phyloP scores from a whole-genome alignment of 768 basidiomycete genomes.

The Amanita molliuscula region DNA sequence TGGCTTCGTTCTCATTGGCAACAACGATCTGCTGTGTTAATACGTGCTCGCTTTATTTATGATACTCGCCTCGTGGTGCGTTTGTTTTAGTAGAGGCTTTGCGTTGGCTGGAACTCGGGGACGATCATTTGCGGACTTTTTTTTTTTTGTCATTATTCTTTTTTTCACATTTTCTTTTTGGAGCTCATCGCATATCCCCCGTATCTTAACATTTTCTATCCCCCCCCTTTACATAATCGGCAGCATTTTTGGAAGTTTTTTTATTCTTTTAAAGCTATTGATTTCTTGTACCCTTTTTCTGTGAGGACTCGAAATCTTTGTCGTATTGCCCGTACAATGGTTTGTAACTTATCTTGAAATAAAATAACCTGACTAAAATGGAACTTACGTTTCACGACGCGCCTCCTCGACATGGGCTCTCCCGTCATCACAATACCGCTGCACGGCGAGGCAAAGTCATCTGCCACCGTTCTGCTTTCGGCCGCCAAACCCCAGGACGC shows the following conservation, averaged over 20 bases:
- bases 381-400: background rate
- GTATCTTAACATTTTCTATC: background rate
- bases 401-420: background rate
- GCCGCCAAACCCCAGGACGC: slow-evolving; percentile 13
- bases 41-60: background rate
- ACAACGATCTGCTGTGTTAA: background rate
- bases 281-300: background rate
- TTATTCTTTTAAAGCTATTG: background rate
- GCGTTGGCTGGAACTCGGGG: slow-evolving; percentile 1
- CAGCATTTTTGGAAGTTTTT: background rate
- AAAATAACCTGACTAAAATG: background rate
- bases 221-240: background rate
- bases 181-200: background rate
- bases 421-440: slow-evolving; percentile 25
- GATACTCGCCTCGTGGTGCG: background rate
- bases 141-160: background rate
- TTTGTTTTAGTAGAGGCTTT: slow-evolving; percentile 1
- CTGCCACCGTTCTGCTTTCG: slow-evolving; percentile 32
- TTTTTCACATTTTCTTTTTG: background rate
- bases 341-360: too few relatives aligned
- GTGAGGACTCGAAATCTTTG: background rate
- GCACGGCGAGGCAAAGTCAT: slow-evolving; percentile 31
- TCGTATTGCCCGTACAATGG: too few relatives aligned
- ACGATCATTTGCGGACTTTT: slow-evolving; percentile 1
- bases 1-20: background rate